phyloP scores from a whole-genome alignment of 805 yeast species.

The Kuraishia piskuri region DNA sequence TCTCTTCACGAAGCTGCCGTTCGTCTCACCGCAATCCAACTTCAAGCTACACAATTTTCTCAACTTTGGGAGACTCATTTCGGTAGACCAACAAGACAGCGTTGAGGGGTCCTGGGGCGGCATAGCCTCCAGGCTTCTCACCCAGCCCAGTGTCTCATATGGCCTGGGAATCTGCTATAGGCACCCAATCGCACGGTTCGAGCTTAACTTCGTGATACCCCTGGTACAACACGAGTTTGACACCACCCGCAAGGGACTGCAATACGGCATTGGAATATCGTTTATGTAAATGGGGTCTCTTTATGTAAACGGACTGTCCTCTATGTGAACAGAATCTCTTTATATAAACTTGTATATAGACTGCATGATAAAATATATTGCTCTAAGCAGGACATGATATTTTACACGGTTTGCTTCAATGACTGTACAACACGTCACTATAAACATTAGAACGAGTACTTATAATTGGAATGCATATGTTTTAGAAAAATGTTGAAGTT shows the following conservation, averaged over 20 bases:
- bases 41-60: slow-evolving; percentile 40
- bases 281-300: slow-evolving; percentile 28
- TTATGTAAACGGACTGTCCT: too few species aligned
- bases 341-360: too few species aligned
- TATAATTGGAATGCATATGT: not conserved
- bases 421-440: too few species aligned
- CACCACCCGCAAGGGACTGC: slow-evolving; percentile 41
- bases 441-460: not conserved
- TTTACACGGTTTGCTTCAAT: too few species aligned
- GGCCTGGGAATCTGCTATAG: slow-evolving; percentile 45
- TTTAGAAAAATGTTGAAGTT: not conserved
- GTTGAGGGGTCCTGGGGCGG: not conserved
- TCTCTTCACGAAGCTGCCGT: slow-evolving; percentile 33
- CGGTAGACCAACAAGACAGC: slow-evolving; percentile 11
- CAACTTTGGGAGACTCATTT: slow-evolving; percentile 38
- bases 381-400: too few species aligned
- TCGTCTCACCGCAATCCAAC: slow-evolving; percentile 29
- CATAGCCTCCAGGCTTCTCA: not conserved
- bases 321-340: too few species aligned
- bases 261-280: slow-evolving; percentile 53
- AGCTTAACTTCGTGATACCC: slow-evolving; percentile 47
- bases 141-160: slow-evolving; percentile 8
- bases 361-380: too few species aligned
- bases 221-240: slow-evolving; percentile 35
- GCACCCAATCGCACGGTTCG: slow-evolving; percentile 52